Base-by-base conservation (phyloP, 208 protist genomes). In the Blechomonas ayalai region DNA sequence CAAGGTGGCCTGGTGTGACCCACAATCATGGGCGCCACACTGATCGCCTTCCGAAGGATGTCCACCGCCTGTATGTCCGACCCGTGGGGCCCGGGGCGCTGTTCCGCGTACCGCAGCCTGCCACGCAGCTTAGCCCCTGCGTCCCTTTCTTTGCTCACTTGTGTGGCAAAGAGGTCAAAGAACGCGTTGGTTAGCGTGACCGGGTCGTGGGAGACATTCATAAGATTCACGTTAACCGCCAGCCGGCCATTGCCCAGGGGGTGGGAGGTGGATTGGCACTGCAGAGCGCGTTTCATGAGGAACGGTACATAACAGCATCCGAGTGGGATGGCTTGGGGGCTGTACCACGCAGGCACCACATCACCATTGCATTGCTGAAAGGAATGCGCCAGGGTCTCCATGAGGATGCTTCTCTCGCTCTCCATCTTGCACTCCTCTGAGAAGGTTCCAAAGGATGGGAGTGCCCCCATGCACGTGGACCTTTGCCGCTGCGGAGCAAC, bases 121-220 rank as follows among this genome's bases (percentile, higher is more conserved):
- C 9, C 22, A 28, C 25, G 34, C 18, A 9, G 24, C 4, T 27
- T 43, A 13, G 34, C 38, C 35, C 9, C 46, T 1, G 26, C 40
- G 34, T 32, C 55, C 40, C 13, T 52, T 32, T 48, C 43, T 33
- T 9, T 58, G 52, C 44, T 58, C 19, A 60, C 51, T 48, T 59
- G 39, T n/a, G 73, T 79, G 18, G 82, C 75, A 53, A 74, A 71
- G 27, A 86, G 55, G 37, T 90, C 82, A 28, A 90, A 68, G 9
- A 60, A 74, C 1, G 67, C 71, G 43, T 65, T 60, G 31, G 70
- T 50, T 16, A 90, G 52, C 23, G 42, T 39, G 36, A 83, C 59
- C 22, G 70, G 64, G 33, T 36, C 27, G n/a, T 28, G n/a, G 13
- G 50, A 49, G 41, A 69, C 40, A 47, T 90, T 90, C 13, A 53